These are phyloP conservation scores for Acanthamoeba triangularis DNA, from an alignment of 208 protist genomes.

Conservation along the genomic window DNA sequence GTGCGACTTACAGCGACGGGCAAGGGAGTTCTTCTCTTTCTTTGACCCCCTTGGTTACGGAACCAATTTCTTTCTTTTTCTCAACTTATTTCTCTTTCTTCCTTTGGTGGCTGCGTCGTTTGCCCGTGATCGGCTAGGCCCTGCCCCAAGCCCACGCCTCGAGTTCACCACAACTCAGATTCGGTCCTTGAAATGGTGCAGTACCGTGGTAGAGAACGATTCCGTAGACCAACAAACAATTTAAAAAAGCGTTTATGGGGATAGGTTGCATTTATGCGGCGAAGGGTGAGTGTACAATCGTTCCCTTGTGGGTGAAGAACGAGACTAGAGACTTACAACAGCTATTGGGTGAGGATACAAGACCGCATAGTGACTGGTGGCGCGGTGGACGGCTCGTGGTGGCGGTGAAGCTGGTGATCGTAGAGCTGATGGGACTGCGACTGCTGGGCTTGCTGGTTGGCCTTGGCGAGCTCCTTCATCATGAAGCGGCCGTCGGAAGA, in stretches of 20 bases:
- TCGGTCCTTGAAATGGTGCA: no score
- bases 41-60: no score
- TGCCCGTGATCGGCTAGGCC: no score
- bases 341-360: neutral
- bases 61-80: no score
- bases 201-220: no score
- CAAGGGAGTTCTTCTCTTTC: neutral
- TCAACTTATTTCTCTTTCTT: no score
- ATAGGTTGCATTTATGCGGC: neutral
- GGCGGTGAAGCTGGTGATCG: neutral
- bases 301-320: neutral
- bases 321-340: neutral
- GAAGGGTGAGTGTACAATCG: neutral
- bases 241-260: no score
- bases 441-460: neutral
- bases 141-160: no score
- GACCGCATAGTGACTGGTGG: neutral
- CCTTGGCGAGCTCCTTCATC: slow-evolving; percentile 47
- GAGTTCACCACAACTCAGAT: no score
- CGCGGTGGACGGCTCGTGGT: neutral
- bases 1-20: no score
- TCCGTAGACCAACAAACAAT: no score
- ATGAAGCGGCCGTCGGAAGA: slow-evolving; percentile 18
- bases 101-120: no score
- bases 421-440: neutral